These are phyloP conservation scores for Scheffersomyces segobiensis DNA, from an alignment of 1,139 yeast genomes.

Conservation along the genomic window DNA sequence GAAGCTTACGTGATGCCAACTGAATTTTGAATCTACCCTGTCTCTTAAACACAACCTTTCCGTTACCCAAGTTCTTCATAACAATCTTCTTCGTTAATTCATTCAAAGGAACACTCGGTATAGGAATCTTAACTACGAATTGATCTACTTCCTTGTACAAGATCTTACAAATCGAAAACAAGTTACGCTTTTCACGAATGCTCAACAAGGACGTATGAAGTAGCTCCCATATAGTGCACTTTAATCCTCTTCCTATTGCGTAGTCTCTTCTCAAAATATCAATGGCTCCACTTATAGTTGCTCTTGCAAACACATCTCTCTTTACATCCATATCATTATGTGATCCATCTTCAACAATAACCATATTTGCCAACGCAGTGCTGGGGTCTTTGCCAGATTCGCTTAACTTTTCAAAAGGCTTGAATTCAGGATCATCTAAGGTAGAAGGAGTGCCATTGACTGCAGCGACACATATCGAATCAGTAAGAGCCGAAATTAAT, in stretches of 20 bases:
- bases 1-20: slow-evolving; percentile 24
- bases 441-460: slow-evolving; percentile 56
- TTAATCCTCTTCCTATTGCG: slow-evolving; percentile 63
- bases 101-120: slow-evolving; percentile 56
- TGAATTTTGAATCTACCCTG: slow-evolving; percentile 50
- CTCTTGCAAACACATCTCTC: slow-evolving; percentile 43
- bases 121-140: slow-evolving; percentile 57
- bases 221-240: slow-evolving; percentile 65
- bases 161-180: slow-evolving; percentile 67
- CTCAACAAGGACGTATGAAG: slow-evolving; percentile 62
- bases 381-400: slow-evolving; percentile 14
- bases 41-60: slow-evolving; percentile 42
- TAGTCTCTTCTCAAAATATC: slow-evolving; percentile 67
- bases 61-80: slow-evolving; percentile 52
- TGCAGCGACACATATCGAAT: slow-evolving; percentile 68
- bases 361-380: slow-evolving; percentile 31
- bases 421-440: slow-evolving; percentile 62
- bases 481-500: slow-evolving; percentile 48
- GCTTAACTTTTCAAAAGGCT: slow-evolving; percentile 31
- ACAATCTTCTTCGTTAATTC: slow-evolving; percentile 60
- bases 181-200: slow-evolving; percentile 57
- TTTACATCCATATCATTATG: slow-evolving; percentile 46
- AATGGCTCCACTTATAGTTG: slow-evolving; percentile 62
- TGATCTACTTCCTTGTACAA: slow-evolving; percentile 66
- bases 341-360: slow-evolving; percentile 53